Evolutionary conservation across 2,329 filamentous ascomycete genomes (phyloP).

Genomic region (Aspergillus sp.): DNA sequence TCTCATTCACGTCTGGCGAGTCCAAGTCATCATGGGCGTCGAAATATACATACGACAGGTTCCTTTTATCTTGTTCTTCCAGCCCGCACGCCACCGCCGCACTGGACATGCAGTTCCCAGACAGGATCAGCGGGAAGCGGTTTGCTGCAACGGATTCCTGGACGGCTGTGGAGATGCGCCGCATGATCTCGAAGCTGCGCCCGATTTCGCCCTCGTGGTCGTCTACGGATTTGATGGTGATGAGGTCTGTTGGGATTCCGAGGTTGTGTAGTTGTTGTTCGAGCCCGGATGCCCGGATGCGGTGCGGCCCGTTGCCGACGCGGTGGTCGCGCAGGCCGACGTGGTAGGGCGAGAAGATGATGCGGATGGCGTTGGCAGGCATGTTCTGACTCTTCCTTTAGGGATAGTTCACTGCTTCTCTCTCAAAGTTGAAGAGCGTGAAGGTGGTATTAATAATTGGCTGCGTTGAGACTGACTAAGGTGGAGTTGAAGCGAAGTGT

Average conservation of each 20-base stretch:
- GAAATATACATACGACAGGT: slow-evolving; percentile 41
- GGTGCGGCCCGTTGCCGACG: slow-evolving; percentile 40
- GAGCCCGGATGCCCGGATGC: slow-evolving; percentile 32
- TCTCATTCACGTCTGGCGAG: slow-evolving; percentile 34
- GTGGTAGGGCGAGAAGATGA: slow-evolving; percentile 45
- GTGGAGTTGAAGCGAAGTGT: too few relatives aligned
- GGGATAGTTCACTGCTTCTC: too few relatives aligned
- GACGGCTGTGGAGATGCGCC: slow-evolving; percentile 37
- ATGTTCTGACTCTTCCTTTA: too few relatives aligned
- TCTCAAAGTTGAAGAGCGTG: too few relatives aligned
- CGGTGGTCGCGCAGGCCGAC: slow-evolving; percentile 37
- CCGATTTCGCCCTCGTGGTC: slow-evolving; percentile 44
- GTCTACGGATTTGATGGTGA: slow-evolving; percentile 26
- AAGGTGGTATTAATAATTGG: too few relatives aligned
- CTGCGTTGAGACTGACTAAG: too few relatives aligned
- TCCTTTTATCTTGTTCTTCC: not conserved
- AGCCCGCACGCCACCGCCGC: slow-evolving; percentile 40
- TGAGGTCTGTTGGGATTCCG: slow-evolving; percentile 23
- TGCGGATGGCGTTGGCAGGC: not conserved
- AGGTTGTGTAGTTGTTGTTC: slow-evolving; percentile 26
- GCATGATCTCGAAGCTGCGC: slow-evolving; percentile 41
- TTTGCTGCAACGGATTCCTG: slow-evolving; percentile 21
- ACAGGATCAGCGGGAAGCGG: slow-evolving; percentile 41
- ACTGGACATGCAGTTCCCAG: slow-evolving; percentile 41
- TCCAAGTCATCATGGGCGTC: slow-evolving; percentile 48